Evolutionary conservation across 73 alveolate species (phyloP).

Genomic region (Paramecium octaurelia): DNA sequence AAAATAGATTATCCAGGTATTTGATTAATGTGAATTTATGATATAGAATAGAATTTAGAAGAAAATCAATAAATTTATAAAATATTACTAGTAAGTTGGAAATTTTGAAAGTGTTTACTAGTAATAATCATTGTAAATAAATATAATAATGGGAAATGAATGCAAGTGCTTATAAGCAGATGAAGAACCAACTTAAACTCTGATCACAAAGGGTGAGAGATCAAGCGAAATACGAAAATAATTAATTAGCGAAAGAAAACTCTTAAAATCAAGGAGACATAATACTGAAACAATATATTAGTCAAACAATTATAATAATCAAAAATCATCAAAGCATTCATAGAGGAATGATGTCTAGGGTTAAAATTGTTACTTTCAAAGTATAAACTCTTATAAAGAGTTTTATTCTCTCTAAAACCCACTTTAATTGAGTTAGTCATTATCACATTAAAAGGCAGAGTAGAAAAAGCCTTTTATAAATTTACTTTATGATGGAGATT

Average conservation of each 20-base stretch:
- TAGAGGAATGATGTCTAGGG: not conserved
- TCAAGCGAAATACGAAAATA: not conserved
- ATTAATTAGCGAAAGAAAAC: conserved; percentile 13
- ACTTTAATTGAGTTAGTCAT: not conserved
- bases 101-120: not conserved
- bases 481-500: conserved; percentile 79
- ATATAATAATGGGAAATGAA: not conserved
- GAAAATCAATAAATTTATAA: not conserved
- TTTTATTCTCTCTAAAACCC: not conserved
- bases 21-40: not conserved
- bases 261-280: not conserved
- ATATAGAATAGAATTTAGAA: not conserved
- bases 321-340: not conserved
- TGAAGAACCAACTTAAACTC: not conserved
- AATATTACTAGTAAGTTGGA: not conserved
- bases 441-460: not conserved
- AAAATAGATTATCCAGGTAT: not conserved
- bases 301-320: not conserved
- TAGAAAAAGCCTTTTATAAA: conserved; percentile 61
- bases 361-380: not conserved
- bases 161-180: not conserved
- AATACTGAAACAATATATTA: conserved; percentile 11
- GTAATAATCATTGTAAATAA: not conserved
- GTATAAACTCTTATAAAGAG: not conserved
- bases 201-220: not conserved